phyloP scores from a whole-genome alignment of 805 yeast species.

The Zygosaccharomyces rouxii region DNA sequence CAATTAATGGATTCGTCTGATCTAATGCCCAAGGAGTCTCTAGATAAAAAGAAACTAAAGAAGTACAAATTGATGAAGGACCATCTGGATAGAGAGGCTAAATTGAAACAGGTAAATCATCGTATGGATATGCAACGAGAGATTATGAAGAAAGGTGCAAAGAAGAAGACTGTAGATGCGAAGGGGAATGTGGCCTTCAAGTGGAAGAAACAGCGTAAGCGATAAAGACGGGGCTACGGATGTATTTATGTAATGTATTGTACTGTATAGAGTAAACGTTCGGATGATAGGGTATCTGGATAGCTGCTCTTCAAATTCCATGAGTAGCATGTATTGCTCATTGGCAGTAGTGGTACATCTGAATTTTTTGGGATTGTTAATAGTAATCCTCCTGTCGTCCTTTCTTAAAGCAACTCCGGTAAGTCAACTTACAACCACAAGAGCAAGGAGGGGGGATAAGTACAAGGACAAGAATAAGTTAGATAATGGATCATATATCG shows the following conservation, averaged over 20 bases:
- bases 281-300: neutral
- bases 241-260: neutral
- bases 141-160: conserved; percentile 84
- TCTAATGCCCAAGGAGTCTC: conserved; percentile 36
- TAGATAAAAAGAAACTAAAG: conserved; percentile 54
- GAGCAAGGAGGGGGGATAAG: neutral
- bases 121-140: conserved; percentile 77
- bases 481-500: conserved; percentile 3
- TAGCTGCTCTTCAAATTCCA: neutral
- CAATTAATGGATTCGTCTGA: conserved; percentile 19
- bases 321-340: too few species aligned
- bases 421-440: conserved; percentile 3
- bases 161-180: conserved; percentile 63
- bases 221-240: conserved; percentile 22
- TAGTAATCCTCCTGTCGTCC: neutral
- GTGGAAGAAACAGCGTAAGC: conserved; percentile 79
- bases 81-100: conserved; percentile 63
- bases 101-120: conserved; percentile 63
- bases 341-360: neutral
- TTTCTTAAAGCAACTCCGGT: neutral
- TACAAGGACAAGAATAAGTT: neutral
- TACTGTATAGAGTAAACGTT: neutral
- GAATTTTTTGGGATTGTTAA: too few species aligned
- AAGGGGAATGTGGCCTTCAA: conserved; percentile 70
- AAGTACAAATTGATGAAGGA: conserved; percentile 56